A percentile compares a stretch with the other conserved stretches of the same genome.
phyloP scores from a whole-genome alignment of 2,329 filamentous ascomycete genomes.

The Sordariomycetes sp. region DNA sequence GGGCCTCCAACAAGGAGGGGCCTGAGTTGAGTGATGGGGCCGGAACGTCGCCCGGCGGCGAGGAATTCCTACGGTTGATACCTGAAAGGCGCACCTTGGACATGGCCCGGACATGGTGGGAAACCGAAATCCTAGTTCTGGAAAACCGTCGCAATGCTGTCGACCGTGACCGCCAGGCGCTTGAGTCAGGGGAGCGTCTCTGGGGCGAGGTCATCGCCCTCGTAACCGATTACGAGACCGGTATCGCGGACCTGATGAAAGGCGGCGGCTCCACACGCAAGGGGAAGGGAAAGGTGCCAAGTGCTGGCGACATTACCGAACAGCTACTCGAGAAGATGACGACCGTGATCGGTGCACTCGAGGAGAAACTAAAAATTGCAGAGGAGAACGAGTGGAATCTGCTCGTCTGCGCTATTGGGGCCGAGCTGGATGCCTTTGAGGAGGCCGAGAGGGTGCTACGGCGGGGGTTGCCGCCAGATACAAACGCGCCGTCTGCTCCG shows the following conservation, averaged over 20 bases:
- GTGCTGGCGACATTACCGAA: slow-evolving; percentile 24
- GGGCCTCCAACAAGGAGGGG: slow-evolving; percentile 11
- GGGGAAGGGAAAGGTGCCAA: slow-evolving; percentile 6
- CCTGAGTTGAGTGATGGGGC: slow-evolving; percentile 4
- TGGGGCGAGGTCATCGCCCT: slow-evolving; percentile 51
- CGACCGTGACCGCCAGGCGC: slow-evolving; percentile 46
- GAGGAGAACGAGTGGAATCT: slow-evolving; percentile 58
- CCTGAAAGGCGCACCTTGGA: slow-evolving; percentile 52
- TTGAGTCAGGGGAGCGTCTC: slow-evolving; percentile 52
- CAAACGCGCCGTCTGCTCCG: slow-evolving; percentile 5
- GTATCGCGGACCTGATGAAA: slow-evolving; percentile 42
- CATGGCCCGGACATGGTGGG: slow-evolving; percentile 62
- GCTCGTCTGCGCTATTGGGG: slow-evolving; percentile 61
- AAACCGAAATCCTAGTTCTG: slow-evolving; percentile 44
- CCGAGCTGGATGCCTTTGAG: slow-evolving; percentile 54
- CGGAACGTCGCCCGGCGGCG: slow-evolving; percentile 20
- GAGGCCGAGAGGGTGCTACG: slow-evolving; percentile 45
- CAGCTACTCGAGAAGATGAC: slow-evolving; percentile 43
- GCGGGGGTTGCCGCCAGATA: slow-evolving; percentile 17
- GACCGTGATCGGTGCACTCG: slow-evolving; percentile 38
- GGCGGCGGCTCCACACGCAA: slow-evolving; percentile 7
- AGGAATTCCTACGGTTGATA: slow-evolving; percentile 46
- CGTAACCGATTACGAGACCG: slow-evolving; percentile 52
- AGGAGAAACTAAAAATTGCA: slow-evolving; percentile 37
- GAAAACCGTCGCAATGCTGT: slow-evolving; percentile 40